Evolutionary conservation across 164 flowering plant genomes (phyloP).

Genomic region (Santalum album): DNA sequence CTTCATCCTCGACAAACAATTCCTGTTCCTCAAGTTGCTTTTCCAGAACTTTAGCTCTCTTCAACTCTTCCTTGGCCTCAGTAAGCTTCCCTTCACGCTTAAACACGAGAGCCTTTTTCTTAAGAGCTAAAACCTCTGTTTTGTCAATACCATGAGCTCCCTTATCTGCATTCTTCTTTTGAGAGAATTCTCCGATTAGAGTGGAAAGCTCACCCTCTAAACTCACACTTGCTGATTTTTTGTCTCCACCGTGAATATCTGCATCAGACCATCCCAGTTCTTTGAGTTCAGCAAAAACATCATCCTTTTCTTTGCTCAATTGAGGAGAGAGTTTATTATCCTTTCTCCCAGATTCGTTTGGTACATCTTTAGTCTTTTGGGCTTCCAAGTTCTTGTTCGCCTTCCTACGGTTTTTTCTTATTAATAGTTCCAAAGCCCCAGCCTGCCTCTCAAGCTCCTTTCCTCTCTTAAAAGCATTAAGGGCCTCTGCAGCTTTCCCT

Average conservation of each 20-base stretch:
- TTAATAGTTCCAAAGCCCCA: conserved; percentile 54
- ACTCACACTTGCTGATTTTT: conserved; percentile 37
- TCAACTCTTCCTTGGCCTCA: conserved; percentile 96
- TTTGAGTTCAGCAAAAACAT: conserved; percentile 64
- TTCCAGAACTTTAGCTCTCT: conserved; percentile 79
- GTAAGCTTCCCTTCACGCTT: conserved; percentile 87
- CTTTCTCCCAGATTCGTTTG: conserved; percentile 23
- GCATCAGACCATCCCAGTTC: conserved; percentile 88
- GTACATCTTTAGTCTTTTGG: conserved; percentile 23
- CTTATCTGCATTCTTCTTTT: conserved; percentile 21
- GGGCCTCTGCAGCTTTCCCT: conserved; percentile 80
- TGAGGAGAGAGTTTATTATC: conserved; percentile 16
- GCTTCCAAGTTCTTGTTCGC: conserved; percentile 24
- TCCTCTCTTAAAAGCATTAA: conserved; percentile 80
- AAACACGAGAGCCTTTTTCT: conserved; percentile 64
- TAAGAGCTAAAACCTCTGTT: conserved; percentile 54
- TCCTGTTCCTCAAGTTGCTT: conserved; percentile 83
- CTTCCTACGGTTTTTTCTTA: conserved; percentile 57
- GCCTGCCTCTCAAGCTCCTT: conserved; percentile 97
- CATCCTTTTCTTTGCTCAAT: conserved; percentile 46
- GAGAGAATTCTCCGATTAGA: conserved; percentile 49
- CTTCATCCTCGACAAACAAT: conserved; percentile 64
- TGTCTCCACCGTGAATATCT: conserved; percentile 54
- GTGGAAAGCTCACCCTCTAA: conserved; percentile 79
- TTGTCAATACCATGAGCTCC: conserved; percentile 33